Base-by-base conservation (phyloP, 169 alveolate species). In the Toxoplasma gondii region DNA sequence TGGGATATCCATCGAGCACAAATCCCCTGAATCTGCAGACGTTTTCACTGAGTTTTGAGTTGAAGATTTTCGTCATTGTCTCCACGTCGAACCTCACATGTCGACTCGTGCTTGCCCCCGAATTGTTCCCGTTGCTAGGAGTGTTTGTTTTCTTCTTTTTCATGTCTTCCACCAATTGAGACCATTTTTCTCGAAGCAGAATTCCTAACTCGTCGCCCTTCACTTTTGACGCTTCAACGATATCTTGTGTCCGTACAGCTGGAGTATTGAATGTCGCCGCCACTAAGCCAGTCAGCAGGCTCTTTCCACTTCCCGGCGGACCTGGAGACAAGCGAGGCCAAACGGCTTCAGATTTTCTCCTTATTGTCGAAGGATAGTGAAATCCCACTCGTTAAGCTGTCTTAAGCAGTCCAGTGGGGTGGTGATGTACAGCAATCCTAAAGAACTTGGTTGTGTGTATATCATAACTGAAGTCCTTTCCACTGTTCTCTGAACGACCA, bases 261-360 rank as follows among this genome's bases (percentile, higher is more conserved):
- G 98, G 98, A 12, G 98, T 96, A 92, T 97, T 98, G 96, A 95
- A 97, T 53, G 97, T 97, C 83, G 94, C 93, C 24, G 98, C 97
- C 74, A 98, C 88, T 95, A 96, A 80, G 88, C 96, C 93, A 7
- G 97, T 96, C 88, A 93, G 94, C 88, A 91, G 95, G 43, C 97
- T 94, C 94, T 98, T 98, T 16, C 99, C 99, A 36, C 98, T 91
- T 7, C 98, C 98, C n/a, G 99, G 98, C 9, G 99, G 99, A 5
- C 99, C 99, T 45, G 97, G 41, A n/a, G 45, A 10, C 86, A 31
- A n/a, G 83, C 83, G 34, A 7, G 19, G 67, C 67, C 67, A n/a
- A n/a, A n/a, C n/a, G n/a, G n/a, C n/a, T n/a, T n/a, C n/a, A n/a
- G n/a, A n/a, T n/a, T n/a, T n/a, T n/a, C n/a, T n/a, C n/a, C n/a